phyloP scores from a whole-genome alignment of 768 basidiomycete species.

The Collybia mongolica region DNA sequence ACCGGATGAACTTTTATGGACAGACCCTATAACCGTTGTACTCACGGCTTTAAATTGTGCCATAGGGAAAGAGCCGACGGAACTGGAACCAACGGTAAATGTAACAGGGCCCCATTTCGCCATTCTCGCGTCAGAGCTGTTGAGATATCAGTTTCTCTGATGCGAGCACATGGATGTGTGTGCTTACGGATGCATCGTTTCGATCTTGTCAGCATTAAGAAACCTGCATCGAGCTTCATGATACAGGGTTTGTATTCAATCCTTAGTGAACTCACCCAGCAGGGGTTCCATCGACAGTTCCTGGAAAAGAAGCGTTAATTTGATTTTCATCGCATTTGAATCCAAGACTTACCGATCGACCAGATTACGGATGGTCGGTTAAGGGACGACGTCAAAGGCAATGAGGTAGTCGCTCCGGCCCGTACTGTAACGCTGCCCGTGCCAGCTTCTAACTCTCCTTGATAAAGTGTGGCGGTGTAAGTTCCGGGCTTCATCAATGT shows the following conservation, averaged over 20 bases:
- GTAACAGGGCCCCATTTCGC: conserved; percentile 44
- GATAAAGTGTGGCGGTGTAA: conserved; percentile 43
- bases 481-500: conserved; percentile 49
- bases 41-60: conserved; percentile 42
- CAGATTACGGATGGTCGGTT: conserved; percentile 37
- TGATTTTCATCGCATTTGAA: background rate
- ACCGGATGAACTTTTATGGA: background rate
- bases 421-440: conserved; percentile 38
- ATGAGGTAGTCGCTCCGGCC: conserved; percentile 35
- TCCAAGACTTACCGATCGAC: conserved; percentile 34
- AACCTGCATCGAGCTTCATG: conserved; percentile 22
- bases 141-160: background rate
- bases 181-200: conserved; percentile 47
- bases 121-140: conserved; percentile 46
- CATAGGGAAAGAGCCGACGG: conserved; percentile 43
- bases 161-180: background rate
- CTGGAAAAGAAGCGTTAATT: conserved; percentile 12
- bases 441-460: conserved; percentile 44
- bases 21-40: background rate
- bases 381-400: conserved; percentile 29
- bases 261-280: conserved; percentile 25
- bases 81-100: conserved; percentile 39
- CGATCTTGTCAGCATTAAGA: conserved; percentile 48
- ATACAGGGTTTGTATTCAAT: background rate
- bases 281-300: conserved; percentile 45